A percentile compares a stretch with the other conserved stretches of the same genome.
These are phyloP conservation scores for Terfezia boudieri DNA, from an alignment of 495 filamentous ascomycete species.

Conservation along the genomic window DNA sequence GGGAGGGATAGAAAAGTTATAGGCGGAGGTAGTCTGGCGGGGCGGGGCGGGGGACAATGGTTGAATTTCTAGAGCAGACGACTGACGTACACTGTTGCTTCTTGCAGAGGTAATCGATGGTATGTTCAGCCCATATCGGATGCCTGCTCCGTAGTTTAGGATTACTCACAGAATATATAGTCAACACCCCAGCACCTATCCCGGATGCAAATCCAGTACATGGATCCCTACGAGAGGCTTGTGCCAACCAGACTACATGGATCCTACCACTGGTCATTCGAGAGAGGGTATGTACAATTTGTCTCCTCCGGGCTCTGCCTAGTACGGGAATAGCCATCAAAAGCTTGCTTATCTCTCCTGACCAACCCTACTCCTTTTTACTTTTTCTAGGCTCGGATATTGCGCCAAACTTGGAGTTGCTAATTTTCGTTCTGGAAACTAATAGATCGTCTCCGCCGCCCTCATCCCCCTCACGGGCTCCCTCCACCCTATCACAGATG, in stretches of 20 bases:
- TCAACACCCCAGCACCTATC: conserved; percentile 70
- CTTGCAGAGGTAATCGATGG: conserved; percentile 49
- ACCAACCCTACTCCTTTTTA: too few species aligned
- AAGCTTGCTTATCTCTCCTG: too few species aligned
- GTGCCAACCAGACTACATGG: too few species aligned
- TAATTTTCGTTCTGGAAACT: too few species aligned
- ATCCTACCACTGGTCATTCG: conserved; percentile 96
- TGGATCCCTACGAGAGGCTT: too few species aligned
- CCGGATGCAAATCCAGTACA: conserved; percentile 47
- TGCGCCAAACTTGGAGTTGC: too few species aligned
- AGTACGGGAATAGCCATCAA: background rate
- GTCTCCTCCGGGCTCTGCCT: background rate
- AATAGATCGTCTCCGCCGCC: conserved; percentile 38
- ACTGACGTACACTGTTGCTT: background rate
- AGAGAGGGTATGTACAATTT: conserved; percentile 42
- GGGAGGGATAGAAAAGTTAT: background rate
- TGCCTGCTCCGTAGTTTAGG: too few species aligned
- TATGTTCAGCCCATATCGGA: conserved; percentile 24
- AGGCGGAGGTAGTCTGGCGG: too few species aligned
- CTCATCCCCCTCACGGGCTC: conserved; percentile 74
- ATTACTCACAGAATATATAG: conserved; percentile 22
- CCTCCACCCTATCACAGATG: conserved; percentile 72
- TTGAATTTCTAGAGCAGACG: too few species aligned
- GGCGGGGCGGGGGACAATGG: too few species aligned
- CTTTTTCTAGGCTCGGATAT: too few species aligned